Base-by-base conservation (phyloP, 768 basidiomycete genomes). In the Suillus sp. region DNA sequence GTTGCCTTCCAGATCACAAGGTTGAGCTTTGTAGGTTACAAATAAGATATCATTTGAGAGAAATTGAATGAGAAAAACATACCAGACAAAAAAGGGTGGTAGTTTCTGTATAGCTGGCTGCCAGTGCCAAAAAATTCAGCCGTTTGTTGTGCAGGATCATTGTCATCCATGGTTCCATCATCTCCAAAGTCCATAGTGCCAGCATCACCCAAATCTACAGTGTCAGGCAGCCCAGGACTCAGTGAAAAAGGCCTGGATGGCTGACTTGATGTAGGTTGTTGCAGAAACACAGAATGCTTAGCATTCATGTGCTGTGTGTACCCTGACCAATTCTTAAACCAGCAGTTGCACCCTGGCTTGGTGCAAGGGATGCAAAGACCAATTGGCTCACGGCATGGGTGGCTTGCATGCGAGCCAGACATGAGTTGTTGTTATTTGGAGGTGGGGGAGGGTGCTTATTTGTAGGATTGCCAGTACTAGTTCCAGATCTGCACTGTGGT, bases 31-130 rank as follows among this genome's bases (percentile, higher is more conserved):
- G 51, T 58, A 25, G 3, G 14, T 48, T 1, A 6, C 6, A 2
- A 48, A 16, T 27, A 13, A 35, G 13, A 42, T 30, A 42, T 13
- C 40, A 16, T 8, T 42, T 43, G 14, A 68, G 27, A 42, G 42
- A 34, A 30, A 22, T 25, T 47, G 3, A 47, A 47, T 22, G 11
- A 25, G 35, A 55, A 35, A 34, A 27, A 32, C 47, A 4, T 58
- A 61, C 62, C 59, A 45, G 27, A 63, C 20, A 66, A 40, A 25
- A 60, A 37, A 1, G 53, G 42, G 20, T 66, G 62, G 13, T 66
- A 66, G 16, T 40, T 35, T 5, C 43, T 27, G 10, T 63, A 66
- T 9, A 61, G 42, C 27, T 32, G 40, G 51, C 61, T 8, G 5
- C 47, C 55, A 20, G 59, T 32, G 18, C 65, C 50, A 30, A 32